phyloP scores from a whole-genome alignment of 176 grass and related monocot genomes.

The Carex pumila region DNA sequence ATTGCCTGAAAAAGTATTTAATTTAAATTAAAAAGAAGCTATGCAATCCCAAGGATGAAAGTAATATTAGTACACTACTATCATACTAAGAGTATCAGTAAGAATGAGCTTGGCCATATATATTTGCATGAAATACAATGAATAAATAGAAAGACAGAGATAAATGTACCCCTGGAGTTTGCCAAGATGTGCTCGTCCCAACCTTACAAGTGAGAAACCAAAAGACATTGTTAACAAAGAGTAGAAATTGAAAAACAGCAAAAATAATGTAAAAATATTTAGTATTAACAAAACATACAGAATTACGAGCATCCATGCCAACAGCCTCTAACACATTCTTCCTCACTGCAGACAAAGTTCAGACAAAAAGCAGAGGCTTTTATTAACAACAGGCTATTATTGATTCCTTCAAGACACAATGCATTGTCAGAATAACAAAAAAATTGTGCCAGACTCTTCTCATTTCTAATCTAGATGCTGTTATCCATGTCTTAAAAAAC shows the following conservation, averaged over 20 bases:
- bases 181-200: conserved; percentile 38
- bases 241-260: background rate
- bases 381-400: background rate
- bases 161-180: conserved; percentile 70
- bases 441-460: background rate
- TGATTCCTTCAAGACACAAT: background rate
- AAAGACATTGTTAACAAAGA: background rate
- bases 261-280: conserved; percentile 9
- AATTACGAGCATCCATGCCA: conserved; percentile 33
- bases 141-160: background rate
- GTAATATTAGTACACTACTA: background rate
- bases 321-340: conserved; percentile 32
- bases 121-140: background rate
- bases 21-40: background rate
- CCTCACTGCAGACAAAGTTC: conserved; percentile 46
- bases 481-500: background rate
- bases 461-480: background rate
- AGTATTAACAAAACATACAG: conserved; percentile 46
- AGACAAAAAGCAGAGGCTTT: background rate
- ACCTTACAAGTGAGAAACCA: conserved; percentile 21
- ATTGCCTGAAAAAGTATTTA: conserved; percentile 40
- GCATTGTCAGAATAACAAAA: background rate
- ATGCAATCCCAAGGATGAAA: background rate
- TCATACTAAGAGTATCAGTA: background rate
- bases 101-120: background rate